phyloP scores from a whole-genome alignment of 305 asterid genomes.

The Fraxinus baroniana region DNA sequence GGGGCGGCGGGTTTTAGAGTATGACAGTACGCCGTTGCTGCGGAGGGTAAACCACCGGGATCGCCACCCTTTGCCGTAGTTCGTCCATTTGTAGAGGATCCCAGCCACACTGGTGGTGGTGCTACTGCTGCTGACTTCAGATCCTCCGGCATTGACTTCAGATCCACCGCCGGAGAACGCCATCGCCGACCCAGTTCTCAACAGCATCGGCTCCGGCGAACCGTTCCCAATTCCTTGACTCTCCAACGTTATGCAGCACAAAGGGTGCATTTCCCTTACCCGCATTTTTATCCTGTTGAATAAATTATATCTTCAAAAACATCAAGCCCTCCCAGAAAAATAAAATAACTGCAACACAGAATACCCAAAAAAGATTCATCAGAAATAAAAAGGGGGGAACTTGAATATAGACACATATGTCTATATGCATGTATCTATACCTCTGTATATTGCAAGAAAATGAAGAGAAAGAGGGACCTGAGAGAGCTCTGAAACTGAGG shows the following conservation, averaged over 20 bases:
- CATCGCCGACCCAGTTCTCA: constrained; percentile 71
- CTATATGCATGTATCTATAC: background rate
- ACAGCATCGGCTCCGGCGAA: constrained; percentile 65
- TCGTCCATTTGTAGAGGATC: constrained; percentile 81
- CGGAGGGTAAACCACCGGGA: constrained; percentile 83
- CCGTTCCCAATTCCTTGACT: constrained; percentile 55
- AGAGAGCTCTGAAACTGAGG: constrained; percentile 39
- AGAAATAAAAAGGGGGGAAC: constrained; percentile 17
- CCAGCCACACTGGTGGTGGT: constrained; percentile 52
- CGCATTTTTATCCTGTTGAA: constrained; percentile 47
- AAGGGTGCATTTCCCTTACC: constrained; percentile 86
- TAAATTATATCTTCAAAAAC: background rate
- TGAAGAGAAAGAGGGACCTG: constrained; percentile 10
- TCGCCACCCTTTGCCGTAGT: constrained; percentile 94
- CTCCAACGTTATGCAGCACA: constrained; percentile 83
- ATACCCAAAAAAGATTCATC: constrained; percentile 30
- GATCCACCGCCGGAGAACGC: constrained; percentile 53
- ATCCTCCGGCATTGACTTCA: constrained; percentile 62
- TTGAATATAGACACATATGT: background rate
- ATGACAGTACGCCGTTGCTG: constrained; percentile 67
- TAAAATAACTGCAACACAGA: background rate
- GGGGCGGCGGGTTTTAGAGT: constrained; percentile 63
- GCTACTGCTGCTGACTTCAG: constrained; percentile 40
- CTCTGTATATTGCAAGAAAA: background rate
- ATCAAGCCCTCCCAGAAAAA: background rate